Base-by-base conservation (phyloP, 192 early-diverging fungal genomes). In the Backusella tuberculispora region DNA sequence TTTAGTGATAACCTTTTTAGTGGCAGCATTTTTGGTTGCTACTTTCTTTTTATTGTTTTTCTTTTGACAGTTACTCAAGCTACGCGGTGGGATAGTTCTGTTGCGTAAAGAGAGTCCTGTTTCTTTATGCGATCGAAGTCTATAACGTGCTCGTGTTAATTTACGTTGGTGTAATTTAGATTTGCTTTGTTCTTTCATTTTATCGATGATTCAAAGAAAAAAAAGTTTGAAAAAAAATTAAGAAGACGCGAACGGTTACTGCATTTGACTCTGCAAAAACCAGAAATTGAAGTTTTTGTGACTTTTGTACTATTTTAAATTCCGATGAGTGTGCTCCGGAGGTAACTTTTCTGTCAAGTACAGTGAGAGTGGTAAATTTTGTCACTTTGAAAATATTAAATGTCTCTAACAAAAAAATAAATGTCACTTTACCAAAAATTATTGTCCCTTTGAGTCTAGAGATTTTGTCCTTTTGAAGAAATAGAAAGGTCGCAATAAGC, bases 391-490 rank as follows among this genome's bases (percentile, higher is more conserved):
- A 64, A 38, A n/a, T n/a, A n/a, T n/a, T n/a, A n/a, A n/a, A 34
- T 34, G 29, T 34, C 29, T 2, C 1, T 34, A 34, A 2, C 29
- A 34, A 34, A 34, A 34, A 34, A 65, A n/a, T n/a, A n/a, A 65
- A 68, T 68, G 40, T 44, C 66, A 45, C 66, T 68, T 41, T 44
- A 24, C 19, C 24, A 64, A 64, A 64, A 64, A 38, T 37, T 6
- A 37, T 34, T 37, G 65, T 63, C 56, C 37, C 65, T 66, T 66
- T 66, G 38, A 17, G 66, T 68, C 40, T 43, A 68, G 40, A 41
- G 42, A 68, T 68, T 44, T 68, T 68, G 66, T 68, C 66, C 41
- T 68, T 68, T 68, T 43, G 66, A 68, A 68, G 66, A 44, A 68
- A 68, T 44, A 68, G 43, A 68, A 68, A 68, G 38, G 34, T 68